Percentiles rank a stretch among this genome's conserved stretches.
Evolutionary conservation across 2,329 filamentous ascomycete genomes (phyloP).

Genomic region (Cladosporium sphaerospermum): DNA sequence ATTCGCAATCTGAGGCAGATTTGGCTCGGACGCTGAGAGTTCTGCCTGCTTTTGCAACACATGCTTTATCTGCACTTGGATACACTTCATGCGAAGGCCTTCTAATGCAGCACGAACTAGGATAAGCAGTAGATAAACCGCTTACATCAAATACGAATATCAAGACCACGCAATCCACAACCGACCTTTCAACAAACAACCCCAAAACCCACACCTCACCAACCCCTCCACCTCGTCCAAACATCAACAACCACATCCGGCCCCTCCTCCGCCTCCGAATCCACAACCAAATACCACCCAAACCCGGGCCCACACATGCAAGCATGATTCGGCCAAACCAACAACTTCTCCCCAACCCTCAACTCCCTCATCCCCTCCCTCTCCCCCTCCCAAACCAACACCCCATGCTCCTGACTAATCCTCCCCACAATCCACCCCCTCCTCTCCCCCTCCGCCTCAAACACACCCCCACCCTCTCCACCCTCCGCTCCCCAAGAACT

Average conservation of each 20-base stretch:
- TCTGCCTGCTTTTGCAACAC: no score
- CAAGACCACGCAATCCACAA: no score
- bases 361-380: constrained; percentile 41
- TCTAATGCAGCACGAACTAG: no score
- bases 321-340: constrained; percentile 74
- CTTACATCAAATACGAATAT: no score
- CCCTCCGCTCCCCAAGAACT: constrained; percentile 48
- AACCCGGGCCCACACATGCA: constrained; percentile 69
- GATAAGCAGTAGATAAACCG: no score
- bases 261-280: constrained; percentile 53
- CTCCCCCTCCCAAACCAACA: constrained; percentile 54
- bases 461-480: constrained; percentile 23
- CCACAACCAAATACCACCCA: constrained; percentile 68
- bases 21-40: no score
- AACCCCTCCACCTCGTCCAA: constrained; percentile 65
- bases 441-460: constrained; percentile 33
- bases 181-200: no score
- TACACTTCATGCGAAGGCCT: no score
- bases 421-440: constrained; percentile 61
- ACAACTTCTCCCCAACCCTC: constrained; percentile 58
- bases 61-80: no score
- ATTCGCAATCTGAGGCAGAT: no score
- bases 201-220: constrained; percentile 40
- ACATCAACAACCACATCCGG: constrained; percentile 63
- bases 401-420: constrained; percentile 73